Base-by-base conservation (phyloP, 257 asterid species). In the Echium plantagineum region DNA sequence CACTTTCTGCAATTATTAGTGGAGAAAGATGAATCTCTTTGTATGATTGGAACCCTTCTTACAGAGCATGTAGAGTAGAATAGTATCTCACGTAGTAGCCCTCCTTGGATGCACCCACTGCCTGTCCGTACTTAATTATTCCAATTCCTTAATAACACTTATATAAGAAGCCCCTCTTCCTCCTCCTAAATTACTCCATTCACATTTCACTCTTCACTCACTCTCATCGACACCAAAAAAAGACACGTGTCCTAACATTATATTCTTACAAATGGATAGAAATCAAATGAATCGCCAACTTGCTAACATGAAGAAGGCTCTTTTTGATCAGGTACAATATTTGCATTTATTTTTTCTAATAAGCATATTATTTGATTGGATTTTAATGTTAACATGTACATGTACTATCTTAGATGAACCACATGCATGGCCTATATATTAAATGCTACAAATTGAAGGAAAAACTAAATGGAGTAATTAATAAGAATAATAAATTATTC, bases 241-340 rank as follows among this genome's bases (percentile, higher is more conserved):
- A n/a, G n/a, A n/a, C n/a, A n/a, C n/a, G n/a, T n/a, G n/a, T n/a
- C n/a, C n/a, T n/a, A 19, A 53, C 57, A n/a, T 53, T 13, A 20
- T 52, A n/a, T n/a, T 19, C 9, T 21, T 53, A n/a, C 35, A 31
- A 52, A 63, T 69, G 68, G 69, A 69, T 32, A 61, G 67, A 59
- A 72, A 53, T 64, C 67, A 65, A 31, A 77, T 68, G 78, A 77
- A 67, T 57, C 70, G 73, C 35, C 93, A 83, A 60, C 83, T 85
- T 66, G 84, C 78, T 52, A 81, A 49, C 66, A 80, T 83, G 84
- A 83, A 75, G 74, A 77, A 79, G 30, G 52, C 80, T 21, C 85
- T 87, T 59, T 78, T 81, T 55, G 89, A 85, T 74, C 89, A 77
- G 89, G 96, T 81, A 28, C 5, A 35, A 9, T n/a, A n/a, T 49